These are phyloP conservation scores for Stygiomarasmius scandens DNA, from an alignment of 1,284 basidiomycete genomes.

Conservation along the genomic window DNA sequence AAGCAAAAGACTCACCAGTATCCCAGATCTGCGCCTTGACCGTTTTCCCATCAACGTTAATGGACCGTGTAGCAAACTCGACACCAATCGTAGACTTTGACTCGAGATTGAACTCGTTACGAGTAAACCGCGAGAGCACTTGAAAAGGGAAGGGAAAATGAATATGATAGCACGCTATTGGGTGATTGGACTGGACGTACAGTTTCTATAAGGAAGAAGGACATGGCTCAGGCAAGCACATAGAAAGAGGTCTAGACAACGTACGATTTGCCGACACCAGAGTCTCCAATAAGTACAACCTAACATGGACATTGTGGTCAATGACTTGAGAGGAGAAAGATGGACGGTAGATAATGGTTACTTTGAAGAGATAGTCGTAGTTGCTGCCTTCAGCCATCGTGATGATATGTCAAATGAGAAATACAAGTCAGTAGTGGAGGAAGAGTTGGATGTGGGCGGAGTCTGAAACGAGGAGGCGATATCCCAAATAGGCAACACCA, in stretches of 20 bases:
- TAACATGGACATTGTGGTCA: constrained; percentile 32
- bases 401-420: constrained; percentile 9
- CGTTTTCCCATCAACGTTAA: constrained; percentile 94
- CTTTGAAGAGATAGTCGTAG: constrained; percentile 97
- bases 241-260: constrained; percentile 35
- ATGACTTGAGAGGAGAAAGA: neutral
- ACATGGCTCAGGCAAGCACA: constrained; percentile 21
- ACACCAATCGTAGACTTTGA: constrained; percentile 99
- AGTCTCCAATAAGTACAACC: constrained; percentile 98
- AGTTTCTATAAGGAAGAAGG: constrained; percentile 35
- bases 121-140: constrained; percentile 95
- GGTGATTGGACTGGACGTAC: constrained; percentile 27
- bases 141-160: constrained; percentile 7
- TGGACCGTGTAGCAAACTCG: constrained; percentile 97
- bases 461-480: neutral
- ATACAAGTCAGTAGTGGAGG: neutral
- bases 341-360: constrained; percentile 34
- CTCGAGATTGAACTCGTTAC: constrained; percentile 99
- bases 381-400: constrained; percentile 87
- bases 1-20: constrained; percentile 67
- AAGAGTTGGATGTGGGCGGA: neutral
- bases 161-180: neutral
- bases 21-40: constrained; percentile 99
- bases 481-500: neutral
- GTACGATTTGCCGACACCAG: constrained; percentile 97